Evolutionary conservation across 495 filamentous ascomycete genomes (phyloP), one percentile per base, ranked within the genome.

Genomic region (Cryomyces antarcticus): DNA sequence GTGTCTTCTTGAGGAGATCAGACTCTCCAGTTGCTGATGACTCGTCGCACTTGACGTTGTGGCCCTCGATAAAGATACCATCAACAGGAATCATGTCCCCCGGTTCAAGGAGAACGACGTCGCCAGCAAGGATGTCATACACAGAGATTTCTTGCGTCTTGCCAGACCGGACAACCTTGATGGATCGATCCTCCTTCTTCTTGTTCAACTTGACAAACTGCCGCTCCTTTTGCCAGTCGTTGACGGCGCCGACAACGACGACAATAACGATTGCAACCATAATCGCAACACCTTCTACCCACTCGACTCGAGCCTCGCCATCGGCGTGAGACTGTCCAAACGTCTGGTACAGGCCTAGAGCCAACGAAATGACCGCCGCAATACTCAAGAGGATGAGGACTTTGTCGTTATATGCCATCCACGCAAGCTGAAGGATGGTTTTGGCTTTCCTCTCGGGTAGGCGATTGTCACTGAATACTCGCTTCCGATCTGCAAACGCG

Each of bases 401-500:
- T 47, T 85, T 86, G 57, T 92, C 83, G 40, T 84, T 80, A 50
- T 80, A 82, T 3, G 82, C 80, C 52, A 81, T 77, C 81, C 81
- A 89, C 34, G 82, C 78, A 13, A 87, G 60, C 50, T 72, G 62
- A 49, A 77, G 73, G 39, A 89, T 75, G 28, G 67, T 71, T 51
- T 84, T 86, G 7, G 75, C 55, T 53, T 82, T 84, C 47, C 71
- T 72, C 47, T 73, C 73, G 0, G 83, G 83, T 7, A 92, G 59
- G 4, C 68, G 58, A 47, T 89, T 92, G 42, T 66, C 69, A 31
- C 69, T 72, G 52, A 72, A 89, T 30, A 86, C 65, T 4, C 82
- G 72, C 43, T 61, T 71, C 11, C 82, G 69, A 48, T 89, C 82
- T 5, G 48, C 44, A 51, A 69, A 82, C 7, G 56, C 48, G 34